Conservation (phyloP, 129 eudicot genomes). For the Lactuca saligna region DNA sequence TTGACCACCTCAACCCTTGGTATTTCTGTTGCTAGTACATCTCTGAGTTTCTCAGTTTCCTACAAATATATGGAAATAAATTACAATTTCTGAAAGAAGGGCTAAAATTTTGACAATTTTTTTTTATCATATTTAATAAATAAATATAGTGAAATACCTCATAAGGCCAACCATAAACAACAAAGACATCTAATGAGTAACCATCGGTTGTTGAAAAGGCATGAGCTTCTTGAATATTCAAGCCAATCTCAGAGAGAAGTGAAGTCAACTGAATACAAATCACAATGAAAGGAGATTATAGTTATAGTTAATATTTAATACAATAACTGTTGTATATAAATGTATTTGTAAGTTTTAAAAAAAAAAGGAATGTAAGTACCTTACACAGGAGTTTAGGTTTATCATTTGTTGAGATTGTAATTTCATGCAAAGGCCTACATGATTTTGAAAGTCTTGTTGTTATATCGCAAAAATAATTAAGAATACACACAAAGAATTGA, state of each 20-base stretch:
- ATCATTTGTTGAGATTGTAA: conserved; percentile 82
- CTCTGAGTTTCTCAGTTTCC: conserved; percentile 73
- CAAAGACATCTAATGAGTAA: conserved; percentile 93
- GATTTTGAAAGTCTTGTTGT: conserved; percentile 21
- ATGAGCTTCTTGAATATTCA: conserved; percentile 98
- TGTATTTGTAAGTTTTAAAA: conserved; percentile 5
- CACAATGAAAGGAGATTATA: neutral
- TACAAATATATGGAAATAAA: conserved; percentile 27
- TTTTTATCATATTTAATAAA: neutral
- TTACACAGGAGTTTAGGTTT: conserved; percentile 85
- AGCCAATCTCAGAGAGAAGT: conserved; percentile 84
- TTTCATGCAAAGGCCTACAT: conserved; percentile 77
- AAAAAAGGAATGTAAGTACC: conserved; percentile 40
- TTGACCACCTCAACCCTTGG: conserved; percentile 65
- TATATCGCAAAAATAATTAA: conserved; percentile 20
- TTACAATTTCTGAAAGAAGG: neutral
- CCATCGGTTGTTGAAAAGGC: conserved; percentile 92
- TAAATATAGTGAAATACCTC: conserved; percentile 52
- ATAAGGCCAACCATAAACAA: conserved; percentile 82
- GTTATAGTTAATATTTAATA: neutral
- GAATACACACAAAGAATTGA: neutral
- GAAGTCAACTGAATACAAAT: conserved; percentile 70
- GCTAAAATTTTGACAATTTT: conserved; percentile 1
- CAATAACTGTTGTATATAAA: too few species aligned
- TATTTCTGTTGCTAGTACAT: conserved; percentile 59